Evolutionary conservation across 768 basidiomycete species (phyloP).

Genomic region (Lentinula guzmanii): DNA sequence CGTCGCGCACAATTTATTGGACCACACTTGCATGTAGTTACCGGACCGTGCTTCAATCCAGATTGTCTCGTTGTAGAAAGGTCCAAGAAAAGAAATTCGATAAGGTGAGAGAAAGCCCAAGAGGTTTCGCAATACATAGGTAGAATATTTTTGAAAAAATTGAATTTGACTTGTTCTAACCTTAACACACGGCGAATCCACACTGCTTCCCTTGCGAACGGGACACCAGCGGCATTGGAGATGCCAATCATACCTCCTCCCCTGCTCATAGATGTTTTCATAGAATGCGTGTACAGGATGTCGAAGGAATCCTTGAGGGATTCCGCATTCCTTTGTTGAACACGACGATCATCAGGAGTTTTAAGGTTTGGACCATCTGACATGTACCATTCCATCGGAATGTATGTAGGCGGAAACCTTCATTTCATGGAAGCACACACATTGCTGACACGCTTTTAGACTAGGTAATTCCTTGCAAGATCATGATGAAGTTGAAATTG

Average conservation of each 20-base stretch:
- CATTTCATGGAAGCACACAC: not conserved
- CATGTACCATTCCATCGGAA: not conserved
- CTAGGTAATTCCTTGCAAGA: not conserved
- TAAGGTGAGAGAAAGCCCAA: not conserved
- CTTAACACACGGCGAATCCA: not conserved
- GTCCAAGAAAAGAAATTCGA: not conserved
- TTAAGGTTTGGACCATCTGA: not conserved
- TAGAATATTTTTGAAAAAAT: not conserved
- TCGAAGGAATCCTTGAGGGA: not conserved
- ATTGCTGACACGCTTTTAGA: constrained; percentile 4
- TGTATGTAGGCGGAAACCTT: not conserved
- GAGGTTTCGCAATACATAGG: not conserved
- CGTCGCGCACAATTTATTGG: constrained; percentile 19
- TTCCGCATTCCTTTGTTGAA: not conserved
- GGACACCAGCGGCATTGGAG: not conserved
- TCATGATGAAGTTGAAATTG: not conserved
- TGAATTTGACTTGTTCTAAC: not conserved
- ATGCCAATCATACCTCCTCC: not conserved
- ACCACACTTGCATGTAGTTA: not conserved
- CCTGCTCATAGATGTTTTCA: not conserved
- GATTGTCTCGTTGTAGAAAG: not conserved
- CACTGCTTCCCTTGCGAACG: not conserved
- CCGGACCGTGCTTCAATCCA: not conserved
- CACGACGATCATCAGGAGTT: not conserved
- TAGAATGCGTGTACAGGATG: not conserved